A percentile compares a stretch with the other conserved stretches of the same genome.
phyloP scores from a whole-genome alignment of 352 stramenopile species.

The Phytophthora multivora region DNA sequence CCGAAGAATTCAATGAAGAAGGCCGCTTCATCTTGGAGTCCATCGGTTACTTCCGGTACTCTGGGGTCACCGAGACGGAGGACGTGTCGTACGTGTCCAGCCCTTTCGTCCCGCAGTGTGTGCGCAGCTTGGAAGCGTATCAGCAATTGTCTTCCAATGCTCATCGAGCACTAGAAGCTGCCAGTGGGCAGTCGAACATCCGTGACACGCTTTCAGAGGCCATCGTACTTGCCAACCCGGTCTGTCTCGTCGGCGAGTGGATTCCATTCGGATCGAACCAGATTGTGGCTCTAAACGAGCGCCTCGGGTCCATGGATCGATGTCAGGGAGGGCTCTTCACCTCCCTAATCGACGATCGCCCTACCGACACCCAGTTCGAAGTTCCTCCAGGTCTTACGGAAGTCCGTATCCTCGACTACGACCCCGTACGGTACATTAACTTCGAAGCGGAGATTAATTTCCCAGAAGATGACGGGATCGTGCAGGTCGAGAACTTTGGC shows the following conservation, averaged over 20 bases:
- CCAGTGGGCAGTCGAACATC: constrained; percentile 85
- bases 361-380: constrained; percentile 81
- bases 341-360: constrained; percentile 86
- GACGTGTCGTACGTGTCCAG: constrained; percentile 96
- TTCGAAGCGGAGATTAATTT: constrained; percentile 98
- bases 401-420: constrained; percentile 96
- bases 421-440: constrained; percentile 97
- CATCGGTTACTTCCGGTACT: constrained; percentile 91
- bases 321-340: constrained; percentile 95
- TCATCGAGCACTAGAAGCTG: constrained; percentile 81
- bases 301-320: constrained; percentile 94
- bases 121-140: constrained; percentile 87
- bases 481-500: constrained; percentile 96
- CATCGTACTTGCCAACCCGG: constrained; percentile 94
- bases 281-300: constrained; percentile 95
- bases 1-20: constrained; percentile 31
- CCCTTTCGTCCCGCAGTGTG: constrained; percentile 94
- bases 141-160: constrained; percentile 85
- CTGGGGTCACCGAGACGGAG: constrained; percentile 94
- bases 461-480: constrained; percentile 91
- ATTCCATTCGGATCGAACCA: constrained; percentile 97
- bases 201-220: constrained; percentile 93
- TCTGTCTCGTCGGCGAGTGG: constrained; percentile 95
- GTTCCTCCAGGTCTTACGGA: constrained; percentile 90
- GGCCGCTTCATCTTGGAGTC: constrained; percentile 83